Conservation (phyloP, 176 grass and related monocot species). For the Themeda triandra region DNA sequence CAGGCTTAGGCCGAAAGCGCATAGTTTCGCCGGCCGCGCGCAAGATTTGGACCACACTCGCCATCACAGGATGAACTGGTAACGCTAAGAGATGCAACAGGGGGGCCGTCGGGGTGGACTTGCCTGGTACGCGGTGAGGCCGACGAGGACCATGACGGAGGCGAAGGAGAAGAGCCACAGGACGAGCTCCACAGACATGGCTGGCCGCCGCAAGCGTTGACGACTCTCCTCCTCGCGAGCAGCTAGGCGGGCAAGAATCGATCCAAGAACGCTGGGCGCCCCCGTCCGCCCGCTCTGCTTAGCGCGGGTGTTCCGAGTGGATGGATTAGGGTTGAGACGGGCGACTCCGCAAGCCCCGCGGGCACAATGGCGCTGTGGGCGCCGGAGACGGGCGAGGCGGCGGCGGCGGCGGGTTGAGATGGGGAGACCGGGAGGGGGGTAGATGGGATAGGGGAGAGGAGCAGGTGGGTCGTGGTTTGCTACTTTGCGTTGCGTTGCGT, state of each 20-base stretch:
- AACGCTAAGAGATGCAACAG: background rate
- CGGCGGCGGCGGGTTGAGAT: background rate
- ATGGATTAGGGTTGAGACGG: background rate
- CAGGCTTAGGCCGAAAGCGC: background rate
- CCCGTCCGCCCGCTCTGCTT: background rate
- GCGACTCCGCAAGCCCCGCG: background rate
- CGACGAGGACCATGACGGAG: constrained; percentile 67
- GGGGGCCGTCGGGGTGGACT: background rate
- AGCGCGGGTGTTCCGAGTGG: background rate
- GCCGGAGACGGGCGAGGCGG: background rate
- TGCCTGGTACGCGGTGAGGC: constrained; percentile 75
- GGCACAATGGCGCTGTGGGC: constrained; percentile 16
- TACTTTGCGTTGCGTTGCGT: background rate
- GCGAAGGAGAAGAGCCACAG: constrained; percentile 81
- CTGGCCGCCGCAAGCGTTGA: background rate
- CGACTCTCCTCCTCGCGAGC: background rate
- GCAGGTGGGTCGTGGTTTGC: background rate
- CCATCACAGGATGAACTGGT: background rate
- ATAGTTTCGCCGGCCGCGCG: background rate
- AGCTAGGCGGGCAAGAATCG: background rate
- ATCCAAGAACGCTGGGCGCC: background rate
- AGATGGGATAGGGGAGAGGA: background rate
- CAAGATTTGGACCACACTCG: constrained; percentile 7
- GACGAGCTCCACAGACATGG: constrained; percentile 76
- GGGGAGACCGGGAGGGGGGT: background rate